Percentiles rank a stretch among this genome's conserved stretches.
Conservation (phyloP, 2,329 filamentous ascomycete genomes). For the Talaromyces verruculosus region DNA sequence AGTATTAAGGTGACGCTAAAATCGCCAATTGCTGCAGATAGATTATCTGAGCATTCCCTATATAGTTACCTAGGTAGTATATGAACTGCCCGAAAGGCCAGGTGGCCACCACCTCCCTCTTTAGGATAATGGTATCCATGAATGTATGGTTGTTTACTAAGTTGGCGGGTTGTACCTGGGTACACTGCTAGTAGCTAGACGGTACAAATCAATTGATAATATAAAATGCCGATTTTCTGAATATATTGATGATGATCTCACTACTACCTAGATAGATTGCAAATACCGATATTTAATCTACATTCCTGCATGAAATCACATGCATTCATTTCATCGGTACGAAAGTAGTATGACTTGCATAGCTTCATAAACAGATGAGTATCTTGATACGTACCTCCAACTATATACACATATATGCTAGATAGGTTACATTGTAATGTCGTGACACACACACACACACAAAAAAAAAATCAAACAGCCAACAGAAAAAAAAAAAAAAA, state of each 20-base stretch:
- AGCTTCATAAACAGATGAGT: not conserved
- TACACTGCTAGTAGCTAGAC: not conserved
- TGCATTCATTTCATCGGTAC: not conserved
- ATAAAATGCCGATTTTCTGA: not conserved
- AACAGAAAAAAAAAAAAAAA: not conserved
- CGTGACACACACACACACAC: not conserved
- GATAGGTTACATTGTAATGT: conserved; percentile 17
- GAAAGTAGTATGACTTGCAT: not conserved
- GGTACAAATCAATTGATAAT: not conserved
- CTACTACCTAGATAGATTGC: not conserved
- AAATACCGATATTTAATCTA: not conserved
- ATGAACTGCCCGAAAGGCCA: not conserved
- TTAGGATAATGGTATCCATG: not conserved
- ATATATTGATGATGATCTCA: not conserved
- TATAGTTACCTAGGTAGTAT: not conserved
- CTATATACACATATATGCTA: conserved; percentile 16
- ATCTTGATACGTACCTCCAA: not conserved
- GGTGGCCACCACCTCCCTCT: not conserved
- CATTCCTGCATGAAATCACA: not conserved
- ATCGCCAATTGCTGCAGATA: not conserved
- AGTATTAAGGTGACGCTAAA: not conserved
- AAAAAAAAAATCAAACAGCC: not conserved
- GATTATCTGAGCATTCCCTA: not conserved
- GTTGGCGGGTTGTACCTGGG: not conserved
- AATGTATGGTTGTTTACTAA: not conserved